Base-by-base conservation (phyloP, 371 early-diverging fungal species). In the Lichtheimia ornata region DNA sequence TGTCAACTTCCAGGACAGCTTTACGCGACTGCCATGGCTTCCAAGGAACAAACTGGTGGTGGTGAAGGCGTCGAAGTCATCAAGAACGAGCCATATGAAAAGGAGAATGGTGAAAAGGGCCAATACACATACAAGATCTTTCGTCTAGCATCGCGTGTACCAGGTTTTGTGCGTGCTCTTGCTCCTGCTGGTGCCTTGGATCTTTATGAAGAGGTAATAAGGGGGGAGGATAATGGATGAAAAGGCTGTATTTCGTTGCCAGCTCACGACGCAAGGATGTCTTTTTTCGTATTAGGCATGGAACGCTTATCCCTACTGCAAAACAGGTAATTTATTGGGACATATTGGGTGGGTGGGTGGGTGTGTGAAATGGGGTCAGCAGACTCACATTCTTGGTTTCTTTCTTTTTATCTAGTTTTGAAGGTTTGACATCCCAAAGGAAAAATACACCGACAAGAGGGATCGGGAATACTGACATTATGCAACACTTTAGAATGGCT, bases 281-380 rank as follows among this genome's bases (percentile, higher is more conserved):
- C 5, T 35, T 7, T 27, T 28, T 28, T 55, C 14, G 40, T 9
- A 55, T 50, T 67, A 76, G 74, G 92, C 92, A 47, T 92, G 92
- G 92, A 92, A 92, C 68, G 92, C 88, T 42, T 92, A 90, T 67
- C 92, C 92, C 12, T 86, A 89, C 64, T 89, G 90, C 76, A 86
- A 83, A 76, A 89, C 90, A 71, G 85, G 88, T 90, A 85, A 73
- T 51, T 43, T 25, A 54, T 11, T 42, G 51, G 57, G 58, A 25
- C 18, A 51, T 3, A 57, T 15, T 12, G 28, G 1, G 28, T 28
- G 28, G 1, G 27, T 27, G 27, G 4, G 35, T 35, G 35, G 5
- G 35, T 35, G 35, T 35, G 35, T 35, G 35, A 35, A 35, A 35
- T 6, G 2, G 35, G 35, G 11, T 35, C 35, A 35, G 35, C 35